phyloP scores from a whole-genome alignment of 2,329 filamentous ascomycete species.

The Cercospora sojina region DNA sequence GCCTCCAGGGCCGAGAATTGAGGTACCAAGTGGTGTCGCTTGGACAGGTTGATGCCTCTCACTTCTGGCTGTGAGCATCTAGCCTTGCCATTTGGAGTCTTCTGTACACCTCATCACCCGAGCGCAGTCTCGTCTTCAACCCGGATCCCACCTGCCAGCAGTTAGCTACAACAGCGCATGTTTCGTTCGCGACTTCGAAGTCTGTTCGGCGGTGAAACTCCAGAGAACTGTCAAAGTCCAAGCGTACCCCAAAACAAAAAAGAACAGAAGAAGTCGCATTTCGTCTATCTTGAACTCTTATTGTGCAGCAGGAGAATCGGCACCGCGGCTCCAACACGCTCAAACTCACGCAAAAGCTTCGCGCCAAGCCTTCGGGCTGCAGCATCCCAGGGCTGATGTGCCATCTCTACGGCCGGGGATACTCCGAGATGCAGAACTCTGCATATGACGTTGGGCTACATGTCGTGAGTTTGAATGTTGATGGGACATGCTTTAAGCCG shows the following conservation, averaged over 20 bases:
- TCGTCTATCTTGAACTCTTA: background rate
- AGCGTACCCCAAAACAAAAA: background rate
- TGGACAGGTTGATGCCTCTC: background rate
- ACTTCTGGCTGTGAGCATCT: background rate
- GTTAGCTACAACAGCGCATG: background rate
- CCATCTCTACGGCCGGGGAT: background rate
- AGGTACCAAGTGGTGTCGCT: background rate
- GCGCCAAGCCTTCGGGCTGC: background rate
- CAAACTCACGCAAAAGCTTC: background rate
- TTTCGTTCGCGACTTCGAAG: background rate
- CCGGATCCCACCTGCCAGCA: background rate
- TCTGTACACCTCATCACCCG: background rate
- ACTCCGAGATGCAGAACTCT: background rate
- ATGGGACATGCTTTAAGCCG: background rate
- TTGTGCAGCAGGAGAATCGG: background rate
- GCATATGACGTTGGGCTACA: background rate
- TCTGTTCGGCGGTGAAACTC: background rate
- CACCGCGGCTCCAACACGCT: background rate
- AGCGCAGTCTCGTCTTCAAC: too few relatives aligned
- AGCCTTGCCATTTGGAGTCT: background rate
- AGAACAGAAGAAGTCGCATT: background rate
- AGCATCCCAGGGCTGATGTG: background rate
- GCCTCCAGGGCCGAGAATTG: background rate
- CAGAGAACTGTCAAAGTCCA: background rate
- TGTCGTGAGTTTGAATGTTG: background rate